Base-by-base conservation (phyloP, 2,329 filamentous ascomycete genomes). In the Bipolaris cookei region DNA sequence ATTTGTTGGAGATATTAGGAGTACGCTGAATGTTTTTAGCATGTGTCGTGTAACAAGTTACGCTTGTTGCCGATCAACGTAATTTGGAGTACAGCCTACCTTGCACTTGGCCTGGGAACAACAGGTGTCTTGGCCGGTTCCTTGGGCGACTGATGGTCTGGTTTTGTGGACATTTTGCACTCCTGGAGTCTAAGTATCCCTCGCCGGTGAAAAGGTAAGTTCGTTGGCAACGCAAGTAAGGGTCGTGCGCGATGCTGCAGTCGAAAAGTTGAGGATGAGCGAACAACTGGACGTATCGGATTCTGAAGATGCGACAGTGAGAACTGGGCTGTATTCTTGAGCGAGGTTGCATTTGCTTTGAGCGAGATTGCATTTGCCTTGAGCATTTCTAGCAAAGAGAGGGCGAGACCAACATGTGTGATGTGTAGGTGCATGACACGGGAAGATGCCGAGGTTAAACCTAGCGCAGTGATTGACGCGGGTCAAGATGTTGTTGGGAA, bases 1-100 rank as follows among this genome's bases (percentile, higher is more conserved):
- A 75, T 98, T 97, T 48, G 84, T 82, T 0, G 92, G 90, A 0
- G 95, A 97, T 45, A 99, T 81, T 13, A 98, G 83, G 32, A 98
- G 81, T 44, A 98, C 87, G 65, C 91, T 96, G 56, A 6, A 28
- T 59, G 10, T 48, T 35, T 18, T 51, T 10, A 51, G 49, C 14
- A 34, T 52, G 25, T 8, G 13, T 32, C n/a, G 30, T 18, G 23
- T 44, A n/a, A 44, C 30, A 16, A 21, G 10, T 39, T 13, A 13
- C 14, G 2, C 7, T 6, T 21, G 23, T 38, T 30, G 5, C 28
- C 6, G 6, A 18, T 20, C 2, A 10, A 38, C 13, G 25, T 14
- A 18, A 25, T 16, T 8, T 38, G 13, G 6, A n/a, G 13, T 5
- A 38, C 2, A 5, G 48, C 71, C 54, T 74, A 86, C 85, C 84